Percentiles rank a stretch among this genome's conserved stretches.
Conservation (phyloP, 305 asterid genomes). For the Fraxinus albicans region DNA sequence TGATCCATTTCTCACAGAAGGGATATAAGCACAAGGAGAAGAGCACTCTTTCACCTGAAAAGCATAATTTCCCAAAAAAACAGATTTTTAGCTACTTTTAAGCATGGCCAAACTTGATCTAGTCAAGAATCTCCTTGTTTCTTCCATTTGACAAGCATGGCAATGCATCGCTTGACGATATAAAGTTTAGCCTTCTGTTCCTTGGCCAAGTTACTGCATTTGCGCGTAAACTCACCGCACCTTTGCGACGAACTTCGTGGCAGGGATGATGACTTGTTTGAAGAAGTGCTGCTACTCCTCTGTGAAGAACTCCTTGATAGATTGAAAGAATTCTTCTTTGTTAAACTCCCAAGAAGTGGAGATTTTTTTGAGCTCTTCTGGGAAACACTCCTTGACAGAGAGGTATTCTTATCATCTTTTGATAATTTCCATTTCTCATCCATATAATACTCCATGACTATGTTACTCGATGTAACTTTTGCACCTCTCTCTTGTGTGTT, state of each 20-base stretch:
- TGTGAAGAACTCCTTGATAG: constrained; percentile 62
- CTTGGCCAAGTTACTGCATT: constrained; percentile 75
- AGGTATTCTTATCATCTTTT: constrained; percentile 46
- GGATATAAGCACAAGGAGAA: constrained; percentile 1
- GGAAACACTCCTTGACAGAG: constrained; percentile 54
- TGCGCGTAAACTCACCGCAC: constrained; percentile 60
- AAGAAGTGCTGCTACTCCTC: constrained; percentile 32
- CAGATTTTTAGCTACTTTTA: background rate
- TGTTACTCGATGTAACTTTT: background rate
- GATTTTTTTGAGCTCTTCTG: constrained; percentile 37
- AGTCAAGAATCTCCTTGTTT: constrained; percentile 65
- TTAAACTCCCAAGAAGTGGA: constrained; percentile 38
- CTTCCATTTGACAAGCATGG: constrained; percentile 83
- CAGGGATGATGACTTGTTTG: constrained; percentile 39
- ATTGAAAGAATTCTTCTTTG: constrained; percentile 45
- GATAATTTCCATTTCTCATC: constrained; percentile 72
- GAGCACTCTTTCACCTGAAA: background rate
- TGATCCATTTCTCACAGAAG: background rate
- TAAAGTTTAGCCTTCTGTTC: constrained; percentile 86
- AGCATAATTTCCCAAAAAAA: background rate
- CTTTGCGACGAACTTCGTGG: constrained; percentile 63
- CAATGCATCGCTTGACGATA: constrained; percentile 83
- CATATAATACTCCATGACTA: constrained; percentile 68
- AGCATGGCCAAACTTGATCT: background rate
- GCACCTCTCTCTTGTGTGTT: background rate